Conservation (phyloP, 352 stramenopile genomes). For the Globisporangium solare region DNA sequence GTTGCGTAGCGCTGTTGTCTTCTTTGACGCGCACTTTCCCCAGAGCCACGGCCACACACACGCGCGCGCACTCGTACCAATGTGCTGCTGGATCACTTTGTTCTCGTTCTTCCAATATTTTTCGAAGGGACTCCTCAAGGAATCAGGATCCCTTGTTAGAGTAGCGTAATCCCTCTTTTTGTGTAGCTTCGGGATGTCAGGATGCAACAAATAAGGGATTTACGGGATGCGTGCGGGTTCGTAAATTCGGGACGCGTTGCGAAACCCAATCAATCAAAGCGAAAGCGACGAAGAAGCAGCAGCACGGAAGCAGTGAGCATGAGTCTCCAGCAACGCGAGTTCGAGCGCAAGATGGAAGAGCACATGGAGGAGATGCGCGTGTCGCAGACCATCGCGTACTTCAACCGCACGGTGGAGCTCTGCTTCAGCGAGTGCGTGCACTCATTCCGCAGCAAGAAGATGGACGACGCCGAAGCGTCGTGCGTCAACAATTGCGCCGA, state of each 20-base stretch:
- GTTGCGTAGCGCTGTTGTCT: neutral
- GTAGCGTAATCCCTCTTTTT: neutral
- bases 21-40: neutral
- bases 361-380: conserved; percentile 90
- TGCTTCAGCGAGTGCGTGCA: conserved; percentile 89
- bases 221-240: too few species aligned
- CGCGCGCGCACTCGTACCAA: neutral
- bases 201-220: too few species aligned
- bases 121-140: conserved; percentile 7
- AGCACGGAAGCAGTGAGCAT: conserved; percentile 19
- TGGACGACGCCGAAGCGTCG: conserved; percentile 86
- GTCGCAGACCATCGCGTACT: conserved; percentile 86
- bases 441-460: conserved; percentile 89
- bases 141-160: conserved; percentile 11
- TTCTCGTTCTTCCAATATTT: conserved; percentile 8
- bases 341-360: conserved; percentile 89
- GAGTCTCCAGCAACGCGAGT: conserved; percentile 66
- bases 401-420: conserved; percentile 87
- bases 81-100: conserved; percentile 8
- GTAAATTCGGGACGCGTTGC: conserved; percentile 10
- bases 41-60: neutral
- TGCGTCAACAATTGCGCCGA: conserved; percentile 88
- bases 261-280: conserved; percentile 13
- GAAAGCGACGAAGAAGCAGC: neutral
- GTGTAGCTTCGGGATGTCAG: neutral